A percentile compares a stretch with the other conserved stretches of the same genome.
phyloP scores from a whole-genome alignment of 2,329 filamentous ascomycete species.

The Alternaria hordeiaustralica region DNA sequence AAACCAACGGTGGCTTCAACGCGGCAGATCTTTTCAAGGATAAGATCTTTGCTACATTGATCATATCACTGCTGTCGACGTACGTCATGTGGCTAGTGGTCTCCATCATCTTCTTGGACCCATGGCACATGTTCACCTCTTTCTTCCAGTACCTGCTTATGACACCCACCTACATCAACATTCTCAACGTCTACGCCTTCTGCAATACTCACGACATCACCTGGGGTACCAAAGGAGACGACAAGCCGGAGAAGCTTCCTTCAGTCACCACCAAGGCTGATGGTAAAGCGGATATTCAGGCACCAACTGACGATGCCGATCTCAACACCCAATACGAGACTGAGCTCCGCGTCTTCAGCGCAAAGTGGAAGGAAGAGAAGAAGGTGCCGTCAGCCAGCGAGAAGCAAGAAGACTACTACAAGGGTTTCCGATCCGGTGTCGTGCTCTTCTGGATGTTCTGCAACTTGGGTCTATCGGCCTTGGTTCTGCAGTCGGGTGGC shows the following conservation, averaged over 20 bases:
- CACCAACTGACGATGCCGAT: constrained; percentile 89
- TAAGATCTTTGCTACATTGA: constrained; percentile 87
- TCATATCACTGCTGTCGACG: constrained; percentile 89
- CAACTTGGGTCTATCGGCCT: constrained; percentile 85
- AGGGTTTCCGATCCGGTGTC: constrained; percentile 89
- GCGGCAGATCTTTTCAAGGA: constrained; percentile 81
- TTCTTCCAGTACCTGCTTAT: constrained; percentile 94
- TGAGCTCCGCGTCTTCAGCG: constrained; percentile 75
- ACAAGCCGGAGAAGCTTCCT: constrained; percentile 89
- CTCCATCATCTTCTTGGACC: constrained; percentile 93
- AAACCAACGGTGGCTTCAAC: constrained; percentile 67
- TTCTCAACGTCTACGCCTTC: constrained; percentile 98
- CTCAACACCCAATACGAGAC: constrained; percentile 93
- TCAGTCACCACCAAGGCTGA: constrained; percentile 90
- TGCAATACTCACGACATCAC: constrained; percentile 98
- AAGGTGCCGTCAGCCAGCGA: constrained; percentile 68
- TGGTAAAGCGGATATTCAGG: constrained; percentile 89
- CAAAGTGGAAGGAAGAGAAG: constrained; percentile 77
- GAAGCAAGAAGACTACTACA: constrained; percentile 97
- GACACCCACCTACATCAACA: constrained; percentile 96
- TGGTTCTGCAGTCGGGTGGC: constrained; percentile 86
- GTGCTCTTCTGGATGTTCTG: constrained; percentile 96
- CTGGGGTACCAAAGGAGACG: constrained; percentile 97
- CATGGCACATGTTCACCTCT: constrained; percentile 98
- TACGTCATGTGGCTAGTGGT: constrained; percentile 92